phyloP scores from a whole-genome alignment of 1,139 yeast genomes.

The Debaryomycetaceae sp. region DNA sequence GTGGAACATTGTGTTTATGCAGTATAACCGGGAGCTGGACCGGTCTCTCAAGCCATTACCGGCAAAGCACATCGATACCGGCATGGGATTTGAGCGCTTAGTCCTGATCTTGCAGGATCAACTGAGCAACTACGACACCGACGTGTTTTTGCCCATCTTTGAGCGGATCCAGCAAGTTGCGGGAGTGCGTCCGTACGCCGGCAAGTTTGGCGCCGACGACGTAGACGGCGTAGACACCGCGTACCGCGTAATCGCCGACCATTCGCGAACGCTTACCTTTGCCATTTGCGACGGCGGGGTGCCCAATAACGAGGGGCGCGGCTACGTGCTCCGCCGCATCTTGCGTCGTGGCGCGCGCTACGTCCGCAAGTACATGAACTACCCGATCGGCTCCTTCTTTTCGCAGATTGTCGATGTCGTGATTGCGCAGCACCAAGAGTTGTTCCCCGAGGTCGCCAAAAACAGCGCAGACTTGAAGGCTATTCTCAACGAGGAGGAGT shows the following conservation, averaged over 20 bases:
- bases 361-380: conserved; percentile 91
- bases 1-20: conserved; percentile 96
- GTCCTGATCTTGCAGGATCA: conserved; percentile 90
- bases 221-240: conserved; percentile 94
- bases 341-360: conserved; percentile 97
- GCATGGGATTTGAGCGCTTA: conserved; percentile 96
- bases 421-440: conserved; percentile 75
- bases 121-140: conserved; percentile 91
- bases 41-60: conserved; percentile 77
- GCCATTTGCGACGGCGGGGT: conserved; percentile 98
- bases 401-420: conserved; percentile 87
- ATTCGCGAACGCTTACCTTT: conserved; percentile 90
- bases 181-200: conserved; percentile 82
- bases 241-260: conserved; percentile 96
- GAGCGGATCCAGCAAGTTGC: conserved; percentile 81
- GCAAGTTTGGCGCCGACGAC: conserved; percentile 89
- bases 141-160: conserved; percentile 85
- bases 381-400: conserved; percentile 90
- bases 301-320: conserved; percentile 98
- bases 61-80: conserved; percentile 92
- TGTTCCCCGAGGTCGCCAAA: conserved; percentile 81
- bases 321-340: conserved; percentile 92
- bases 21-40: conserved; percentile 88
- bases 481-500: conserved; percentile 91
- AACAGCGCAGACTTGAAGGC: conserved; percentile 73